Evolutionary conservation across 2,329 filamentous ascomycete species (phyloP).

Genomic region (Mycosphaerelloides madeirae): DNA sequence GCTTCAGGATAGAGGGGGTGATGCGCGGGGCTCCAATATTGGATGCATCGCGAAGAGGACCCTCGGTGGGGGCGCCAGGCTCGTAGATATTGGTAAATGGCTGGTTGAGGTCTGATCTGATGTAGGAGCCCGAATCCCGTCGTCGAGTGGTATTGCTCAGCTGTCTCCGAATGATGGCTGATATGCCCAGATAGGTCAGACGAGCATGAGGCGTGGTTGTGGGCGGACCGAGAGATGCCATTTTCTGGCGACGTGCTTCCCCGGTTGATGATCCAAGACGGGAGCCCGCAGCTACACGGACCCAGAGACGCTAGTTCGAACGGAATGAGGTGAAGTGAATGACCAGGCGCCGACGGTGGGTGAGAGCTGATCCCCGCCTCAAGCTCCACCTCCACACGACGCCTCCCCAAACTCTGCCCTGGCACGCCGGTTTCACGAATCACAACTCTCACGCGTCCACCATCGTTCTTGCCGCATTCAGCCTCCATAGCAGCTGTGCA

Average conservation of each 20-base stretch:
- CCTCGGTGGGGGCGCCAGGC: slow-evolving; percentile 55
- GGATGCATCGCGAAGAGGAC: slow-evolving; percentile 58
- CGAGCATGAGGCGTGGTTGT: slow-evolving; percentile 36
- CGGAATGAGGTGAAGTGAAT: too few relatives aligned
- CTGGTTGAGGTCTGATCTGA: slow-evolving; percentile 60
- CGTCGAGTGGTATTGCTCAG: slow-evolving; percentile 29
- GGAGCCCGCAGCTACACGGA: neutral
- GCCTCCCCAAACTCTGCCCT: too few relatives aligned
- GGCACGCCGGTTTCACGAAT: too few relatives aligned
- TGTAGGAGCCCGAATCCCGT: slow-evolving; percentile 46
- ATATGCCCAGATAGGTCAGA: slow-evolving; percentile 38
- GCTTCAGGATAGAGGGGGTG: slow-evolving; percentile 68
- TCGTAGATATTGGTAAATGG: slow-evolving; percentile 61
- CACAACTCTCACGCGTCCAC: too few relatives aligned
- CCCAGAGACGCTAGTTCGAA: neutral
- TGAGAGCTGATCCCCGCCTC: too few relatives aligned
- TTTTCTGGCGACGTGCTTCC: slow-evolving; percentile 2
- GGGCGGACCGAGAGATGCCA: slow-evolving; percentile 15
- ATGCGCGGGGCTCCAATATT: slow-evolving; percentile 54
- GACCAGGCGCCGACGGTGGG: too few relatives aligned
- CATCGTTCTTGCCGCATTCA: too few relatives aligned
- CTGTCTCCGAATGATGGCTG: slow-evolving; percentile 30
- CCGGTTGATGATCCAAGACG: neutral
- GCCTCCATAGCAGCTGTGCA: too few relatives aligned
- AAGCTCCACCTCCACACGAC: too few relatives aligned